Conservation (phyloP, 495 filamentous ascomycete species). For the Penicillium longicatenatum region DNA sequence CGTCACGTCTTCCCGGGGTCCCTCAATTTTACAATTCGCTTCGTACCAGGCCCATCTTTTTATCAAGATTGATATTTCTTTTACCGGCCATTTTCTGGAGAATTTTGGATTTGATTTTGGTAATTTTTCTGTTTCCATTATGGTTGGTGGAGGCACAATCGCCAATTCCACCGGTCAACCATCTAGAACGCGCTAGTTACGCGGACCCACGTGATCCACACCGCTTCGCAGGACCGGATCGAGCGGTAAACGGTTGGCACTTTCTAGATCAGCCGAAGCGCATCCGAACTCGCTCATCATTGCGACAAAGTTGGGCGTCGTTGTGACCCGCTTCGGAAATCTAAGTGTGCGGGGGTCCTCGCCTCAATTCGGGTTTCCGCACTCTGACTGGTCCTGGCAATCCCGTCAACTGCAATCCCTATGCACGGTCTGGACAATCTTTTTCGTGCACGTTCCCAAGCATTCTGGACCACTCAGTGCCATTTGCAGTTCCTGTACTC, state of each 20-base stretch:
- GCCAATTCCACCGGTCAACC: conserved; percentile 11
- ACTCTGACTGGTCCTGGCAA: conserved; percentile 5
- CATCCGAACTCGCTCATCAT: conserved; percentile 29
- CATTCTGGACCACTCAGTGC: conserved; percentile 16
- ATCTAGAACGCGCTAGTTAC: conserved; percentile 27
- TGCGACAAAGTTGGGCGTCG: conserved; percentile 21
- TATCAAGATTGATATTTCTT: neutral
- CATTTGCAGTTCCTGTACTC: conserved; percentile 7
- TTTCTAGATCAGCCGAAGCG: conserved; percentile 29
- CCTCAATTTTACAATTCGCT: conserved; percentile 2
- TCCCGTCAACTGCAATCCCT: conserved; percentile 6
- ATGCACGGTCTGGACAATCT: conserved; percentile 14
- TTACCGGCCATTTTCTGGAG: neutral
- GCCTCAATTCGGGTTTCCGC: conserved; percentile 13
- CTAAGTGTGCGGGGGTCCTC: conserved; percentile 18
- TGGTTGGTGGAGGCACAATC: conserved; percentile 13
- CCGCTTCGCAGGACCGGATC: conserved; percentile 26
- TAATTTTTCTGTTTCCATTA: neutral
- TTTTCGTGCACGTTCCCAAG: conserved; percentile 13
- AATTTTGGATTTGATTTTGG: neutral
- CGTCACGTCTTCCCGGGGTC: conserved; percentile 30
- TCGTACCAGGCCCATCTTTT: neutral
- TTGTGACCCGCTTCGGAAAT: conserved; percentile 14
- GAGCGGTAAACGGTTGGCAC: conserved; percentile 31
- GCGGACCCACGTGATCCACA: conserved; percentile 32